These are phyloP conservation scores for Cercospora brassicicola DNA, from an alignment of 2,329 filamentous ascomycete genomes.

Conservation along the genomic window DNA sequence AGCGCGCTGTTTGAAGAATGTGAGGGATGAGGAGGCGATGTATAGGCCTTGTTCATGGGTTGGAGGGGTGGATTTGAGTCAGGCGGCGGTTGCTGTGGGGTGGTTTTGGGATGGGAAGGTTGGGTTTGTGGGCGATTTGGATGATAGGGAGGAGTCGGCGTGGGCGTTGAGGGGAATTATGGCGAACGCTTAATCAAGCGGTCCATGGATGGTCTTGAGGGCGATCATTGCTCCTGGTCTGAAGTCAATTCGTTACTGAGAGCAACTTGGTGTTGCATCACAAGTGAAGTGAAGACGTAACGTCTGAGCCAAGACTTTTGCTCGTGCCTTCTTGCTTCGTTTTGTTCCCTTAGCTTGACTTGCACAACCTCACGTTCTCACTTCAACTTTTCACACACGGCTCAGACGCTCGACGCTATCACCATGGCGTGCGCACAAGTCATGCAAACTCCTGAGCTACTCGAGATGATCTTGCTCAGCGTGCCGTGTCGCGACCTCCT, in stretches of 20 bases:
- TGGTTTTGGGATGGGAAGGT: neutral
- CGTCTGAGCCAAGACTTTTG: neutral
- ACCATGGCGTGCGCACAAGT: neutral
- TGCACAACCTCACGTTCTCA: neutral
- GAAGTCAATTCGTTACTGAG: too few relatives aligned
- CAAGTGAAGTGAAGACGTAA: neutral
- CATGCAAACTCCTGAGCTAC: constrained; percentile 2
- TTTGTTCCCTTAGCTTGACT: neutral
- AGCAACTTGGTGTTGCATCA: neutral
- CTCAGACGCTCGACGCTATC: neutral
- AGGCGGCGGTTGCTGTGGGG: neutral
- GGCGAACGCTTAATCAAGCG: neutral
- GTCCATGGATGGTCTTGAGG: too few relatives aligned
- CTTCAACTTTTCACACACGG: neutral
- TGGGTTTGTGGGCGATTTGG: neutral
- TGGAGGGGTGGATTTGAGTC: neutral
- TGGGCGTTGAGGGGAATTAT: neutral
- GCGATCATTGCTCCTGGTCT: too few relatives aligned
- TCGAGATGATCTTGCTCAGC: constrained; percentile 8
- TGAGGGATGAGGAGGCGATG: neutral
- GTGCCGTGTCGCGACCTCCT: neutral
- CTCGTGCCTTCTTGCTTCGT: neutral
- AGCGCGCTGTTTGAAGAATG: neutral
- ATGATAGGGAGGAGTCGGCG: neutral
- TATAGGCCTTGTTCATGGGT: neutral